Evolutionary conservation across 176 grass and related monocot genomes (phyloP).

Genomic region (Oryza officinalis): DNA sequence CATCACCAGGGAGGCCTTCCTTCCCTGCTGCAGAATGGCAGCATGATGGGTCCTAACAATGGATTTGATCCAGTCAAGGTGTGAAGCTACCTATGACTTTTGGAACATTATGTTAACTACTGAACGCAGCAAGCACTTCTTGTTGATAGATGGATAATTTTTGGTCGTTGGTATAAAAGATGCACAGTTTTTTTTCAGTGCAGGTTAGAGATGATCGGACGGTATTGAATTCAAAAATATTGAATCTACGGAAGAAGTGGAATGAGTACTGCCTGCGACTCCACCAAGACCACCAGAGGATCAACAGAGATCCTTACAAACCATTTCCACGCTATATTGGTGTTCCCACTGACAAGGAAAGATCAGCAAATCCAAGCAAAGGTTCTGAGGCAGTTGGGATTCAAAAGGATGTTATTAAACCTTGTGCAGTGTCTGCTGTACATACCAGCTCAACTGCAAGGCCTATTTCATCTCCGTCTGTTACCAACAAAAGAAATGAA

Average conservation of each 20-base stretch:
- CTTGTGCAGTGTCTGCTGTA: conserved; percentile 37
- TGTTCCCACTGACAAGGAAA: conserved; percentile 40
- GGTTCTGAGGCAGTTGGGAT: conserved; percentile 20
- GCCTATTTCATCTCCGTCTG: conserved; percentile 57
- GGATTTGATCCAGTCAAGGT: conserved; percentile 76
- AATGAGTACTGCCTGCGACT: conserved; percentile 60
- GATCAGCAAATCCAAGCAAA: conserved; percentile 37
- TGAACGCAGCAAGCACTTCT: background rate
- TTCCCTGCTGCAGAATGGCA: conserved; percentile 63
- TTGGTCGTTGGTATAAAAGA: conserved; percentile 54
- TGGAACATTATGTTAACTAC: conserved; percentile 9
- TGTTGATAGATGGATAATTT: conserved; percentile 24
- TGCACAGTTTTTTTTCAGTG: conserved; percentile 69
- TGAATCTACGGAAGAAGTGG: conserved; percentile 82
- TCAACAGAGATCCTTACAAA: conserved; percentile 38
- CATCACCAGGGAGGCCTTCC: conserved; percentile 47
- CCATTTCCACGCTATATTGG: conserved; percentile 40
- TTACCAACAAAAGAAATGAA: conserved; percentile 54
- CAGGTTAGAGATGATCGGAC: conserved; percentile 79
- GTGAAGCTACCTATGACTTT: conserved; percentile 45
- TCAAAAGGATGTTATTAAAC: conserved; percentile 34
- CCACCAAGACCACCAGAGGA: conserved; percentile 50
- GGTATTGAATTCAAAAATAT: conserved; percentile 63
- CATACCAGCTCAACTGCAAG: conserved; percentile 30
- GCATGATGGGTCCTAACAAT: conserved; percentile 44